Percentiles rank a stretch among this genome's conserved stretches.
phyloP scores from a whole-genome alignment of 805 yeast species.

The Myxozyma vanderwaltii region DNA sequence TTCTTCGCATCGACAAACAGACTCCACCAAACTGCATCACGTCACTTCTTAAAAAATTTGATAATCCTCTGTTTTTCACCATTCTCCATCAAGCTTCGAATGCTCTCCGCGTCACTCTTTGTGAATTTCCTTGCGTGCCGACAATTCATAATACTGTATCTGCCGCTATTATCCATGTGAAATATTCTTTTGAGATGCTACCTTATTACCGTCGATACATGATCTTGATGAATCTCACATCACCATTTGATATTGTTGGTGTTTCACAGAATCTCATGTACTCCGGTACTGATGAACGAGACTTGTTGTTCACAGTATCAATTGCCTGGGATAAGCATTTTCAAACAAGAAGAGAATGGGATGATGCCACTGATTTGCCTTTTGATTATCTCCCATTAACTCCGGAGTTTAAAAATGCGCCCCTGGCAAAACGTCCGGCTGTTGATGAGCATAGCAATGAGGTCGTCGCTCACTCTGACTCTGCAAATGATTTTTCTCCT shows the following conservation, averaged over 20 bases:
- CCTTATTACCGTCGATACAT: conserved; percentile 20
- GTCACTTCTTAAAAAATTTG: conserved; percentile 1
- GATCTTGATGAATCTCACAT: conserved; percentile 26
- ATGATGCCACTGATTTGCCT: conserved; percentile 5
- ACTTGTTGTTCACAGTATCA: conserved; percentile 22
- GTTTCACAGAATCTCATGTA: conserved; percentile 24
- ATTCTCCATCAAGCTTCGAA: conserved; percentile 28
- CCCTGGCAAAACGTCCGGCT: background rate
- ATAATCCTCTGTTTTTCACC: background rate
- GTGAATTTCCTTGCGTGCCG: conserved; percentile 32
- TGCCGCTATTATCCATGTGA: conserved; percentile 23
- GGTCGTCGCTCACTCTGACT: background rate
- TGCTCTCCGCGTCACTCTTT: conserved; percentile 26
- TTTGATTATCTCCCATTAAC: background rate
- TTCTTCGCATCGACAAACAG: conserved; percentile 5
- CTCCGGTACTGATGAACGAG: conserved; percentile 26
- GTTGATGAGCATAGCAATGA: background rate
- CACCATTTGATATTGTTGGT: conserved; percentile 27
- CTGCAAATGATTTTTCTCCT: background rate
- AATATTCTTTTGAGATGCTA: conserved; percentile 7
- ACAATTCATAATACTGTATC: conserved; percentile 30
- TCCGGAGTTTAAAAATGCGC: background rate
- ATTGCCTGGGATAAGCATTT: conserved; percentile 27
- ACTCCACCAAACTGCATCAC: conserved; percentile 12
- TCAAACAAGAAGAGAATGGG: conserved; percentile 12